Conservation (phyloP, 805 yeast species). For the Zygoascus flipseniorum region DNA sequence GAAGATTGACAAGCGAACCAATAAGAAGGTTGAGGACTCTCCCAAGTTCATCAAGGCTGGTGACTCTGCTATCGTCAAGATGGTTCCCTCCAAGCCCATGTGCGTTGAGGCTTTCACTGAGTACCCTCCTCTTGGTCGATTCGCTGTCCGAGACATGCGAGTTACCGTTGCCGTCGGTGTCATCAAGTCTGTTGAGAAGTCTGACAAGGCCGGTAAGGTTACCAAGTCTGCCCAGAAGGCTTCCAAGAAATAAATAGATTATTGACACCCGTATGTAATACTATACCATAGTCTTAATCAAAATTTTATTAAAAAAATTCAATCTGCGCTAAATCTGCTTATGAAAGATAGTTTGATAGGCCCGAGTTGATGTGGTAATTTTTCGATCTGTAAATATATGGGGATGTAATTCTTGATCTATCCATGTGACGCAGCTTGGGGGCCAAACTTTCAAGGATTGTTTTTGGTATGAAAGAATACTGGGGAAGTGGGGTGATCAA, state of each 20-base stretch:
- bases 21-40: conserved; percentile 79
- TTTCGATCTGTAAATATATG: too few species aligned
- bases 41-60: conserved; percentile 95
- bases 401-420: too few species aligned
- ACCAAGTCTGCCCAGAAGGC: conserved; percentile 93
- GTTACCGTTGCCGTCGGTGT: conserved; percentile 99
- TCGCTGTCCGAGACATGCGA: conserved; percentile 99
- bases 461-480: too few species aligned
- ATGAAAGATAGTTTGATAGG: too few species aligned
- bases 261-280: not conserved
- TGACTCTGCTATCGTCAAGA: conserved; percentile 89
- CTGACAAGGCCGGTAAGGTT: conserved; percentile 77
- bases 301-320: not conserved
- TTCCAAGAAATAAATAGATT: conserved; percentile 52
- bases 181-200: conserved; percentile 88
- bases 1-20: conserved; percentile 89
- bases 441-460: too few species aligned
- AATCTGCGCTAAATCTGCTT: too few species aligned
- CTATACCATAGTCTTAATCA: not conserved
- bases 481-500: too few species aligned
- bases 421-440: too few species aligned
- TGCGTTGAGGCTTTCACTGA: conserved; percentile 92
- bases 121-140: conserved; percentile 96
- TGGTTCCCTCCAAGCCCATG: conserved; percentile 84
- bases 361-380: too few species aligned